Evolutionary conservation across 805 yeast genomes (phyloP).

Genomic region (Candida nitratophila): DNA sequence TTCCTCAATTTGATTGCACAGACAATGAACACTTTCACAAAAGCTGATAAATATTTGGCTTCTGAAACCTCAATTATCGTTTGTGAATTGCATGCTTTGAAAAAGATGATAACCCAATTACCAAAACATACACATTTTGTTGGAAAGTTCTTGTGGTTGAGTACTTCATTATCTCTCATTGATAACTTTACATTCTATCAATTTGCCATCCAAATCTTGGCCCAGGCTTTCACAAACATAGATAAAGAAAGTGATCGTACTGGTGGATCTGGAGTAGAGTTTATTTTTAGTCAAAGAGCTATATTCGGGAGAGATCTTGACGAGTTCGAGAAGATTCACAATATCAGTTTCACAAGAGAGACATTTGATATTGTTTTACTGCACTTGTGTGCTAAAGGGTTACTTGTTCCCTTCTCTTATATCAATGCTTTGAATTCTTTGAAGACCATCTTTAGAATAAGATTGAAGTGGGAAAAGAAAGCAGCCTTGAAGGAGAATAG

Average conservation of each 20-base stretch:
- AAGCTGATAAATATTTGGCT: constrained; percentile 9
- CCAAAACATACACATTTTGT: constrained; percentile 37
- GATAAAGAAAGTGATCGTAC: constrained; percentile 22
- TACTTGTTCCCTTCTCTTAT: constrained; percentile 50
- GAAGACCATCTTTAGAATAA: constrained; percentile 33
- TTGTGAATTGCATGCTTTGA: constrained; percentile 36
- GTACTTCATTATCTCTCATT: constrained; percentile 16
- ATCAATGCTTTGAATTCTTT: constrained; percentile 40
- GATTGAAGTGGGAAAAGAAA: constrained; percentile 26
- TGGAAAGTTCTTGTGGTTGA: constrained; percentile 43
- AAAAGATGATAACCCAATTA: constrained; percentile 43
- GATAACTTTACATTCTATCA: constrained; percentile 23
- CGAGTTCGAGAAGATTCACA: constrained; percentile 35
- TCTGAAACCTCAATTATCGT: constrained; percentile 24
- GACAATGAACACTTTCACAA: constrained; percentile 20
- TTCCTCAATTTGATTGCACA: constrained; percentile 18
- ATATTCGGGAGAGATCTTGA: constrained; percentile 34
- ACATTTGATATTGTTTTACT: constrained; percentile 49
- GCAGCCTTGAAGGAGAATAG: constrained; percentile 3
- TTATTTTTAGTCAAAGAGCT: constrained; percentile 24
- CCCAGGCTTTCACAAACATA: constrained; percentile 28
- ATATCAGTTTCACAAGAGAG: constrained; percentile 30
- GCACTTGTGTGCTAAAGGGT: constrained; percentile 45
- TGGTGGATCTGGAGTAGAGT: constrained; percentile 22
- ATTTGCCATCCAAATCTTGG: constrained; percentile 27